Evolutionary conservation across 805 yeast genomes (phyloP).

Genomic region (Barnettozyma wickerhamii): DNA sequence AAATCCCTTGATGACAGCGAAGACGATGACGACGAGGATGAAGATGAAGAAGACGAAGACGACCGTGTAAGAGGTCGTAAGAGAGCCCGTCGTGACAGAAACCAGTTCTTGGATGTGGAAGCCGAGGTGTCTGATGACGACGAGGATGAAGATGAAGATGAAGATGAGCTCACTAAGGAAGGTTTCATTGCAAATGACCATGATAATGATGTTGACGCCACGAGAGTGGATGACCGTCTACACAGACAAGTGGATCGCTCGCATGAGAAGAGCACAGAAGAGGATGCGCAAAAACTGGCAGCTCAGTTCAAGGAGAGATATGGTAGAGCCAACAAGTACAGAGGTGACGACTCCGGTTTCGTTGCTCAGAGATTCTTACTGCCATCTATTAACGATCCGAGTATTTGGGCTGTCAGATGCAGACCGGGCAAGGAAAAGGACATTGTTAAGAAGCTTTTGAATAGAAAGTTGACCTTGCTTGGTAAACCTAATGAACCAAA

Average conservation of each 20-base stretch:
- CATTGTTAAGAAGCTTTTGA: slow-evolving; percentile 75
- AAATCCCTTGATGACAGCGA: slow-evolving; percentile 28
- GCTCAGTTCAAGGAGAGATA: slow-evolving; percentile 88
- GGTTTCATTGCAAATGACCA: slow-evolving; percentile 79
- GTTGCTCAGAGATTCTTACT: slow-evolving; percentile 90
- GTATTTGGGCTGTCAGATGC: slow-evolving; percentile 93
- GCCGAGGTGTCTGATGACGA: slow-evolving; percentile 99
- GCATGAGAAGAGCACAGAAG: slow-evolving; percentile 82
- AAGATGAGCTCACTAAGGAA: slow-evolving; percentile 80
- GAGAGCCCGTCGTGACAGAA: slow-evolving; percentile 48
- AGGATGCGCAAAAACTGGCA: slow-evolving; percentile 92
- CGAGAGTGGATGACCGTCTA: slow-evolving; percentile 61
- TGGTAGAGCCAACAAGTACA: slow-evolving; percentile 79
- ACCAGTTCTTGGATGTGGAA: slow-evolving; percentile 91
- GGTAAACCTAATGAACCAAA: slow-evolving; percentile 75
- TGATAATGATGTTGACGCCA: slow-evolving; percentile 50
- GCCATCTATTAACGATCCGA: slow-evolving; percentile 95
- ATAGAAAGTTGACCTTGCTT: slow-evolving; percentile 76
- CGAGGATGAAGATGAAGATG: slow-evolving; percentile 93
- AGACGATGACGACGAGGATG: slow-evolving; percentile 38
- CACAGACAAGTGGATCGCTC: slow-evolving; percentile 91
- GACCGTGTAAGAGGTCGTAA: slow-evolving; percentile 42
- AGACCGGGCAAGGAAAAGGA: slow-evolving; percentile 92
- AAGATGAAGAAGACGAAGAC: slow-evolving; percentile 46
- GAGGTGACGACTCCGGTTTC: slow-evolving; percentile 75